A percentile compares a stretch with the other conserved stretches of the same genome.
phyloP scores from a whole-genome alignment of 2,329 filamentous ascomycete genomes.

The Biscogniauxia marginata region DNA sequence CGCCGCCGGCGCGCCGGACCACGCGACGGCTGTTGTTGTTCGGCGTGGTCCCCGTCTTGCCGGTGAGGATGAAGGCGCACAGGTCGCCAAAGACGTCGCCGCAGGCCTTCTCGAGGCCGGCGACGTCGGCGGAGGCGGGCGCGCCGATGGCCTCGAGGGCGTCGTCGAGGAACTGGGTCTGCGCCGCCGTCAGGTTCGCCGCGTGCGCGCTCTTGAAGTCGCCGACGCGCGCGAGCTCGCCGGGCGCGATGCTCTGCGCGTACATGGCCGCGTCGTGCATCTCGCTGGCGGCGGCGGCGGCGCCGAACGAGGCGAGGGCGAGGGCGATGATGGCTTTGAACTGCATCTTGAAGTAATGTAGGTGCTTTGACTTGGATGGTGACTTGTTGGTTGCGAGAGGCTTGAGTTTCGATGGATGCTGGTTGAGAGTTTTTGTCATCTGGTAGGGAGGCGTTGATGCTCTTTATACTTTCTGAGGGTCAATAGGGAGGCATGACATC shows the following conservation, averaged over 20 bases:
- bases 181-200: not conserved
- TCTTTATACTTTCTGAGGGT: not conserved
- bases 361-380: not conserved
- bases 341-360: not conserved
- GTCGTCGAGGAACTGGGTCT: not conserved
- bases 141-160: too few relatives aligned
- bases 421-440: not conserved
- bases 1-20: not conserved
- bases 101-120: not conserved
- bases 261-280: not conserved
- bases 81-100: not conserved
- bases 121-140: conserved; percentile 50
- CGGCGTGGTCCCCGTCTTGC: not conserved
- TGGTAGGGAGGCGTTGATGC: not conserved
- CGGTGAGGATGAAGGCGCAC: not conserved
- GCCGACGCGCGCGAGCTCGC: not conserved
- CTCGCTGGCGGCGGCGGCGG: not conserved
- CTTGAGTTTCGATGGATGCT: not conserved
- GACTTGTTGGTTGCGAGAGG: not conserved
- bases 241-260: not conserved
- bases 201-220: not conserved
- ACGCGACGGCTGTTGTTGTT: too few relatives aligned
- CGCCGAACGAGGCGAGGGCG: not conserved
- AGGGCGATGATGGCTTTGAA: not conserved
- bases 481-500: not conserved